Base-by-base conservation (phyloP, 2,329 filamentous ascomycete species). In the Botrytis elliptica region DNA sequence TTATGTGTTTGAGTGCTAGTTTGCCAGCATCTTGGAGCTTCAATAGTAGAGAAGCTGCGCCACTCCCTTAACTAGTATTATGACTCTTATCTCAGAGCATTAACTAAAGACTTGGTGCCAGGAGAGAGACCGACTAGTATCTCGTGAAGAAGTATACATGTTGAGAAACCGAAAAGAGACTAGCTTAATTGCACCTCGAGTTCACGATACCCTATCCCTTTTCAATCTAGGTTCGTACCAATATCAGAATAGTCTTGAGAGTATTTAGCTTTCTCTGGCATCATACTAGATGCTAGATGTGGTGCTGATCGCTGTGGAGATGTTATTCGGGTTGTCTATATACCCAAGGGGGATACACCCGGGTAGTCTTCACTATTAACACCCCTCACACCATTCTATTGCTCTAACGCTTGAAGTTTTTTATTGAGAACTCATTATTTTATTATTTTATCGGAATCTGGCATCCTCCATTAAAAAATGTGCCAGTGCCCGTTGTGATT, bases 61-160 rank as follows among this genome's bases (percentile, higher is more conserved):
- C 1, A 10, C 7, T n/a, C n/a, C 14, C 12, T 10, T 2, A 8
- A 9, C 16, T 22, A 42, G 10, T 1, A 14, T 22, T 4, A 33
- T 57, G 18, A 14, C 1, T 16, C 5, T 8, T 22, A 29, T 22
- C 25, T 20, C 20, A 3, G 40, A n/a, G 29, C 18, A 1, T 29
- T n/a, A 42, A 12, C 36, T 16, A 40, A n/a, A 22, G 9, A 22
- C 20, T 57, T 16, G 0, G 25, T 12, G 12, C 14, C 25, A 7
- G 16, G 36, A 20, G 5, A 52, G 16, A 16, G 6, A 8, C 25
- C 4, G n/a, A 29, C 5, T 52, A 25, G 16, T 33, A 18, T 25
- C 14, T 18, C 25, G 1, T 52, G 22, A n/a, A 5, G 59, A 33
- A 20, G 12, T 16, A 36, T 3, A 25, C 33, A 4, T 36, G 20